Evolutionary conservation across 202 grass and related monocot genomes (phyloP), one percentile per base, ranked within the genome.

Genomic region (Tripidium arundinaceum): DNA sequence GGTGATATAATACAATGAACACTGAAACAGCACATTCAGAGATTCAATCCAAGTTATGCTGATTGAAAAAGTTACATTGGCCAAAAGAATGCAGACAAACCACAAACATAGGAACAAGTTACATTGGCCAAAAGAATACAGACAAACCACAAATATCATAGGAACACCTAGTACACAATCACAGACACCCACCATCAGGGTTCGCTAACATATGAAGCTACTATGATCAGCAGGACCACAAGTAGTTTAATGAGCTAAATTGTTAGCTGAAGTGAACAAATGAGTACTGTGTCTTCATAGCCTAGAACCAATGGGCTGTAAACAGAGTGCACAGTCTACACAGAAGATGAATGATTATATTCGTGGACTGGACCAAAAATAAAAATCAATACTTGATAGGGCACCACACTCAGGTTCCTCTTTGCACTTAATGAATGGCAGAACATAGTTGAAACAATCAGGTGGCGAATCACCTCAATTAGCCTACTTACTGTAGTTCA

Each of bases 91-190:
- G 76, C n/a, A 76, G 25, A 22, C 15, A 76, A n/a, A 64, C 21
- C 22, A 62, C 42, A 75, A 9, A 33, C 57, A 16, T 41, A 67
- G 29, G 22, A 46, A 78, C 79, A 77, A 4, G 38, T 9, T 79
- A n/a, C 69, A 88, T 47, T 49, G 52, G 14, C 13, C 22, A 67
- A 39, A 55, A 70, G 27, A 19, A 29, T 7, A 80, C n/a, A 76
- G 25, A 22, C 15, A 76, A n/a, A 64, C 21, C 22, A 62, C 42
- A 75, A 9, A 33, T 58, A 62, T 34, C 57, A 16, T 41, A 67
- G 29, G 22, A 46, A 78, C 79, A 77, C n/a, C 57, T 25, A 62
- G n/a, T 54, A 47, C 72, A 83, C 11, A 84, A 80, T 84, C 43
- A 4, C 31, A 43, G 65, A 40, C 52, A 74, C 34, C 49, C 61